A percentile compares a stretch with the other conserved stretches of the same genome.
phyloP scores from a whole-genome alignment of 2,329 filamentous ascomycete species.

The Fusarium cicatricum region DNA sequence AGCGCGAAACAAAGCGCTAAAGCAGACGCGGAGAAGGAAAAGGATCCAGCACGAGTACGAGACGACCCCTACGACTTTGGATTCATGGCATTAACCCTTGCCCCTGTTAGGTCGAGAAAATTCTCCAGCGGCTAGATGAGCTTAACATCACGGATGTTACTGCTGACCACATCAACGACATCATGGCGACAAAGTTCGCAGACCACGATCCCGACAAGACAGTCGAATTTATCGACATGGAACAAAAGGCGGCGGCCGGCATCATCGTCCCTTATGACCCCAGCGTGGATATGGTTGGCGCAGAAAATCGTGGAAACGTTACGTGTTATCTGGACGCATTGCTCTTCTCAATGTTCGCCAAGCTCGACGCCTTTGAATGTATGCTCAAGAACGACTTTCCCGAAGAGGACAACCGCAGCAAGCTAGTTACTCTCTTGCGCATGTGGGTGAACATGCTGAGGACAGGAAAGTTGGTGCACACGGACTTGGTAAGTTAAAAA shows the following conservation, averaged over 20 bases:
- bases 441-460: conserved; percentile 95
- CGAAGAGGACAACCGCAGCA: conserved; percentile 71
- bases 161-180: conserved; percentile 65
- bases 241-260: conserved; percentile 83
- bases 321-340: conserved; percentile 96
- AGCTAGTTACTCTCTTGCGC: conserved; percentile 78
- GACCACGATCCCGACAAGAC: conserved; percentile 77
- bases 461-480: conserved; percentile 83
- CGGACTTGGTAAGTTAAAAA: conserved; percentile 72
- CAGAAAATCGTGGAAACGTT: conserved; percentile 83
- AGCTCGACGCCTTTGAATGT: conserved; percentile 88
- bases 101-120: conserved; percentile 51
- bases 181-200: conserved; percentile 69
- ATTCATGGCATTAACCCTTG: conserved; percentile 22
- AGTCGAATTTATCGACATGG: conserved; percentile 77
- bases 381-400: conserved; percentile 84
- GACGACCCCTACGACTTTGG: background rate
- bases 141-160: conserved; percentile 56
- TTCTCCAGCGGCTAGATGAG: conserved; percentile 52
- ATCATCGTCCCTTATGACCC: conserved; percentile 79
- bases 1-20: conserved; percentile 58
- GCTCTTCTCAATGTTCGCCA: conserved; percentile 95
- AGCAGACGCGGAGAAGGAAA: conserved; percentile 59
- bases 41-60: conserved; percentile 51
- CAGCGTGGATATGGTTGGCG: conserved; percentile 77